These are phyloP conservation scores for Pichia gijzeniarum DNA, from an alignment of 805 yeast genomes.

Conservation along the genomic window DNA sequence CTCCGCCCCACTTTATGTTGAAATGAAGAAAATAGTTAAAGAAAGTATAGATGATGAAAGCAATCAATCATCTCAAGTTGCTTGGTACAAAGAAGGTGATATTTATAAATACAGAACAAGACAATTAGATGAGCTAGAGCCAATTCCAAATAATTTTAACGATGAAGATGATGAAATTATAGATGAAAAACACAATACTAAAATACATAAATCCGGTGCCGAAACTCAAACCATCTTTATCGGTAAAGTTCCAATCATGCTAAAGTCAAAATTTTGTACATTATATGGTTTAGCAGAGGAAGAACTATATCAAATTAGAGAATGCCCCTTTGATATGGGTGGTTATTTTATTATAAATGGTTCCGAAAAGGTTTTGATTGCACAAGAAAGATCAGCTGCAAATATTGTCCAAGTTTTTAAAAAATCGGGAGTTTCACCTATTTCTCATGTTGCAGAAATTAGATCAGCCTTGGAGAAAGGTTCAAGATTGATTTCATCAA, in stretches of 20 bases:
- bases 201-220: constrained; percentile 30
- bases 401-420: constrained; percentile 97
- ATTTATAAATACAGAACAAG: constrained; percentile 37
- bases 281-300: constrained; percentile 84
- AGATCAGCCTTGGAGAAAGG: constrained; percentile 97
- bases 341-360: constrained; percentile 98
- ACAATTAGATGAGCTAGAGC: constrained; percentile 23
- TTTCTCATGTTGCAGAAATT: constrained; percentile 93
- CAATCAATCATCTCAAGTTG: constrained; percentile 45
- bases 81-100: constrained; percentile 50
- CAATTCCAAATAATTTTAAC: constrained; percentile 32
- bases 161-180: constrained; percentile 65
- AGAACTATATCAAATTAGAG: constrained; percentile 91
- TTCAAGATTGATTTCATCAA: constrained; percentile 84
- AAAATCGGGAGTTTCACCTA: constrained; percentile 95
- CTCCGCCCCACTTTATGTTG: constrained; percentile 93
- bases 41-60: constrained; percentile 69
- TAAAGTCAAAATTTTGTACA: constrained; percentile 93
- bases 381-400: constrained; percentile 98
- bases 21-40: constrained; percentile 85
- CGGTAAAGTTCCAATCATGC: constrained; percentile 97
- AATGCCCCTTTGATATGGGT: constrained; percentile 99
- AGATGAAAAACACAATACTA: constrained; percentile 35
- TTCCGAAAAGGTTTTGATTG: constrained; percentile 95
- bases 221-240: constrained; percentile 52